Percentiles rank a stretch among this genome's conserved stretches.
Conservation (phyloP, 2,329 filamentous ascomycete genomes). For the Alternaria rosae region DNA sequence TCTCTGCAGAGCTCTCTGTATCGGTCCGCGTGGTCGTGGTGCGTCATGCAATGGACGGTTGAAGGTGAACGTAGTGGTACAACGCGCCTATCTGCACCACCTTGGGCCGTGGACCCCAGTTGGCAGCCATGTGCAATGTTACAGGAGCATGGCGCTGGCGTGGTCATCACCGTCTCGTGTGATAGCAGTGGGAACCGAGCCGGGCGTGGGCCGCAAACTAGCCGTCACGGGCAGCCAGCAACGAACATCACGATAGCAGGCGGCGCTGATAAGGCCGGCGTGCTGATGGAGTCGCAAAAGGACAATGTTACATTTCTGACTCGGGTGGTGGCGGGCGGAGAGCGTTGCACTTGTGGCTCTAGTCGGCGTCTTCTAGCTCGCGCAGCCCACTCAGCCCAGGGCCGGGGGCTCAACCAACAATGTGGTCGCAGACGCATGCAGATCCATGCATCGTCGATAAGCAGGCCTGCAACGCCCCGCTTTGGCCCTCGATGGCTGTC, state of each 20-base stretch:
- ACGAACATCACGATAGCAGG: not conserved
- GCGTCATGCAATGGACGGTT: slow-evolving; percentile 35
- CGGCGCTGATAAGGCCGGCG: not conserved
- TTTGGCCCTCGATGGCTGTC: slow-evolving; percentile 10
- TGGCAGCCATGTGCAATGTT: slow-evolving; percentile 28
- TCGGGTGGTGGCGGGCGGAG: slow-evolving; percentile 3
- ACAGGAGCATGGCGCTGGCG: slow-evolving; percentile 35
- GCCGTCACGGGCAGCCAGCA: not conserved
- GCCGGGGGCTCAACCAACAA: slow-evolving; percentile 15
- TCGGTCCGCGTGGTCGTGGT: slow-evolving; percentile 19
- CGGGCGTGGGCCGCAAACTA: slow-evolving; percentile 5
- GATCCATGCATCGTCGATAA: slow-evolving; percentile 12
- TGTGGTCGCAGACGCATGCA: not conserved
- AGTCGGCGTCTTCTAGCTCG: slow-evolving; percentile 14
- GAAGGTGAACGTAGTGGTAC: slow-evolving; percentile 41
- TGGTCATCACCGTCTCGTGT: not conserved
- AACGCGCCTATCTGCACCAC: slow-evolving; percentile 36
- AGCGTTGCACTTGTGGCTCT: slow-evolving; percentile 6
- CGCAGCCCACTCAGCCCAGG: slow-evolving; percentile 14
- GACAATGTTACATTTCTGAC: slow-evolving; percentile 13
- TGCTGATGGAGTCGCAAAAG: not conserved
- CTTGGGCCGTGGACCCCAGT: slow-evolving; percentile 9
- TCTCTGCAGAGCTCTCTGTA: slow-evolving; percentile 7
- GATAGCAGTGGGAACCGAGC: slow-evolving; percentile 10
- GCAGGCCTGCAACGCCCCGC: slow-evolving; percentile 5